Base-by-base conservation (phyloP, 2,329 filamentous ascomycete species). In the Paraphoma chrysanthemicola region DNA sequence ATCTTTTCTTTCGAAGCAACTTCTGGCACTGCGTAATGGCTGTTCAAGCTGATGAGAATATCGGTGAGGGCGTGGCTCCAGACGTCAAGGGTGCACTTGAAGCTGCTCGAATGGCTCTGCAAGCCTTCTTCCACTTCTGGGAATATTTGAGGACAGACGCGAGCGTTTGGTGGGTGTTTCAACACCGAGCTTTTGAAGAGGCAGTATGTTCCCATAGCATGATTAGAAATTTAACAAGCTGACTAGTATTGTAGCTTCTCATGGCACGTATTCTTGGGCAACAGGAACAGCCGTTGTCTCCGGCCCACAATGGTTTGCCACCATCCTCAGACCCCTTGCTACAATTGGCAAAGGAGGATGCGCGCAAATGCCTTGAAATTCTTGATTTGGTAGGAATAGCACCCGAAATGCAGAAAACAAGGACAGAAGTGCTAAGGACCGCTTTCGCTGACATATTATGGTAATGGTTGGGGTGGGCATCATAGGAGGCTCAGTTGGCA, bases 21-120 rank as follows among this genome's bases (percentile, higher is more conserved):
- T 93, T 92, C 77, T 91, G 88, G 75, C 91, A 94, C 72, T 92
- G 91, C 72, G 81, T 93, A 23, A 93, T 93, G 90, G 80, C 93
- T 9, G 85, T 93, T 17, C 88, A 93, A 66, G 88, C 88, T 0
- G 89, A 88, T 12, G 88, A 90, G 68, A 88, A 88, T 60, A 75
- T 82, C 0, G 85, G 86, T 3, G 68, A 84, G 4, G 79, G 77
- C 6, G 79, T 82, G 1, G 63, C 68, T 3, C 75, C 77, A 49
- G 90, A 93, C 70, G 81, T 90, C 16, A 81, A 87, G 16, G 88
- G 86, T 4, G 90, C 90, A 3, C 78, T 93, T 11, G 90, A 93
- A 73, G 89, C 90, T 0, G 90, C 90, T 0, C 88, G 92, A 66
- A 89, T 90, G 70, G 90, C 90, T 4, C 86, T 94, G 45, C 84